Base-by-base conservation (phyloP, 2,329 filamentous ascomycete species). In the Phialophora tarda region DNA sequence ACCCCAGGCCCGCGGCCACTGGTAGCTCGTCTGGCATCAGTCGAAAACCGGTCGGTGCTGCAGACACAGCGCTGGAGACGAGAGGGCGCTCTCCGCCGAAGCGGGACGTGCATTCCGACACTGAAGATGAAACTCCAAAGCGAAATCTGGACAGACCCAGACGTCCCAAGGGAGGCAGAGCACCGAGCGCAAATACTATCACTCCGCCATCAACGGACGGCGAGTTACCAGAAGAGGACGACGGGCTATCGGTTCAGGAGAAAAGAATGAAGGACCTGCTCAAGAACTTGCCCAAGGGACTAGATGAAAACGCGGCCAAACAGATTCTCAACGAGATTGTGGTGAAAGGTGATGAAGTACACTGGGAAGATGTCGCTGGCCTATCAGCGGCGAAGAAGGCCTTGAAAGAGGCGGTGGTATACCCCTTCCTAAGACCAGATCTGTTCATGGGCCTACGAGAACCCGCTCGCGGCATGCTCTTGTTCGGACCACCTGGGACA, bases 311-410 rank as follows among this genome's bases (percentile, higher is more conserved):
- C 28, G 91, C 93, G 3, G 95, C 94, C 0, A 91, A 91, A 74
- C 92, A 97, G 69, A 97, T 99, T 32, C 83, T 98, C 65, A 97
- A 97, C 74, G 95, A 99, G 71, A 96, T 99, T 66, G 91, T 99
- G 2, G 89, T 98, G 88, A 94, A 70, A 69, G 95, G 95, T 6
- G 95, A 99, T 73, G 91, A 96, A 75, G 95, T 99, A 1, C 92
- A 91, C 73, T 99, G 95, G 95, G 86, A 88, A 56, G 95, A 99
- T 75, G 91, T 99, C 64, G 93, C 95, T 0, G 95, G 95, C 0
- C 82, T 99, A 3, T 91, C 97, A 58, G 85, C 91, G 61, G 95
- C 95, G 38, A 99, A 99, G 76, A 91, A 88, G 63, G 93, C 95
- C 0, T 81, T 99, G 58, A 94, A 96, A 74, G 95, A 99, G 78